These are phyloP conservation scores for Fusarium lyarnte DNA, from an alignment of 2,329 filamentous ascomycete genomes.

Conservation along the genomic window DNA sequence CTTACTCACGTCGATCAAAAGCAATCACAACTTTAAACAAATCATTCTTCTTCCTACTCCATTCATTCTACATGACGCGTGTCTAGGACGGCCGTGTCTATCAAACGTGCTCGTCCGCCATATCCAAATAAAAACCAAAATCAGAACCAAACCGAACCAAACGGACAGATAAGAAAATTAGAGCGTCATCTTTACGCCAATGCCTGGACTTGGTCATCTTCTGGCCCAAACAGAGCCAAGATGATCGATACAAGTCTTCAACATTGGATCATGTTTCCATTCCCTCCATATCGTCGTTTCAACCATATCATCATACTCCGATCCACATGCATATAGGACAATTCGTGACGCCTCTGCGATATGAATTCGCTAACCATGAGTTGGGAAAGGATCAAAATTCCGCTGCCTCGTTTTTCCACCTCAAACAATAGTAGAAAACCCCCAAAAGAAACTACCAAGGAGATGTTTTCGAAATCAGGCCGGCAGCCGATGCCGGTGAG, in stretches of 20 bases:
- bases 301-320: conserved; percentile 44
- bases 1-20: background rate
- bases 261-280: conserved; percentile 40
- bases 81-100: conserved; percentile 40
- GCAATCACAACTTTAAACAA: conserved; percentile 19
- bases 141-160: background rate
- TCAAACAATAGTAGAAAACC: conserved; percentile 12
- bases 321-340: conserved; percentile 44
- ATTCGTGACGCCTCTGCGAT: conserved; percentile 39
- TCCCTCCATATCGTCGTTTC: conserved; percentile 33
- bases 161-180: conserved; percentile 26
- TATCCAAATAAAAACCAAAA: conserved; percentile 11
- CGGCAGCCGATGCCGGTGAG: conserved; percentile 35
- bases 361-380: conserved; percentile 39
- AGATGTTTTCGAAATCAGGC: conserved; percentile 31
- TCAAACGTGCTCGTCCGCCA: conserved; percentile 40
- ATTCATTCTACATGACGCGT: conserved; percentile 40
- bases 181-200: conserved; percentile 40
- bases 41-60: conserved; percentile 32
- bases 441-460: conserved; percentile 17
- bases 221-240: conserved; percentile 3
- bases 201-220: conserved; percentile 21
- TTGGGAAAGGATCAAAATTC: conserved; percentile 31
- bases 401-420: conserved; percentile 28
- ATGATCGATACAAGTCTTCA: background rate